Evolutionary conservation across 495 filamentous ascomycete species (phyloP).

Genomic region (Letharia lupina): DNA sequence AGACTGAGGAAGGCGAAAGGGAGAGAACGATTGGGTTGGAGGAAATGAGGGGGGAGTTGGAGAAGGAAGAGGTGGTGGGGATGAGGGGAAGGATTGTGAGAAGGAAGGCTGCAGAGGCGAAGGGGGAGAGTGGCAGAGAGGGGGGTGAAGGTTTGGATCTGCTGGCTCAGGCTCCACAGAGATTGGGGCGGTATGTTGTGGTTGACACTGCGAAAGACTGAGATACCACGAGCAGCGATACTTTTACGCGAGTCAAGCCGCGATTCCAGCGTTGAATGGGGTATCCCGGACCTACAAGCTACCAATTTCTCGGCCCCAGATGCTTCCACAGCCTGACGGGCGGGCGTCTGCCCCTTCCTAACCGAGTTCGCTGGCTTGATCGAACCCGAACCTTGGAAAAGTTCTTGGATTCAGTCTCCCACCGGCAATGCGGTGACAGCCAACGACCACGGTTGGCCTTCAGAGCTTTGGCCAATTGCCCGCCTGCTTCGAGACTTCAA

Average conservation of each 20-base stretch:
- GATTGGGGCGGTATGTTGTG: slow-evolving; percentile 66
- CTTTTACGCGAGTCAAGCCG: background rate
- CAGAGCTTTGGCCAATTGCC: background rate
- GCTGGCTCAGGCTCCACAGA: slow-evolving; percentile 55
- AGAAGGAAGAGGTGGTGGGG: slow-evolving; percentile 46
- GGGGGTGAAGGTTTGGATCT: slow-evolving; percentile 37
- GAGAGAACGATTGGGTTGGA: slow-evolving; percentile 48
- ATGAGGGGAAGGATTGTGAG: slow-evolving; percentile 39
- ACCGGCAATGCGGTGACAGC: background rate
- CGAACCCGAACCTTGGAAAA: no score
- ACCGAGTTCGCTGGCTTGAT: background rate
- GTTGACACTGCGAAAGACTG: slow-evolving; percentile 51
- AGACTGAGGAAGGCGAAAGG: slow-evolving; percentile 48
- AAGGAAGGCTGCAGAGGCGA: slow-evolving; percentile 25
- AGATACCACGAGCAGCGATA: background rate
- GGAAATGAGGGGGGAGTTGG: slow-evolving; percentile 37
- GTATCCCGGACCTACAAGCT: background rate
- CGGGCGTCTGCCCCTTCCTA: background rate
- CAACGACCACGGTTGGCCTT: background rate
- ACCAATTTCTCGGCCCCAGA: background rate
- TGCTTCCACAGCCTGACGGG: background rate
- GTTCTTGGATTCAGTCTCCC: no score
- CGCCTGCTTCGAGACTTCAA: background rate
- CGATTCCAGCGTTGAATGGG: background rate
- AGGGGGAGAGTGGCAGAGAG: background rate